Base-by-base conservation (phyloP, 2,329 filamentous ascomycete genomes). In the Xylariales sp. region DNA sequence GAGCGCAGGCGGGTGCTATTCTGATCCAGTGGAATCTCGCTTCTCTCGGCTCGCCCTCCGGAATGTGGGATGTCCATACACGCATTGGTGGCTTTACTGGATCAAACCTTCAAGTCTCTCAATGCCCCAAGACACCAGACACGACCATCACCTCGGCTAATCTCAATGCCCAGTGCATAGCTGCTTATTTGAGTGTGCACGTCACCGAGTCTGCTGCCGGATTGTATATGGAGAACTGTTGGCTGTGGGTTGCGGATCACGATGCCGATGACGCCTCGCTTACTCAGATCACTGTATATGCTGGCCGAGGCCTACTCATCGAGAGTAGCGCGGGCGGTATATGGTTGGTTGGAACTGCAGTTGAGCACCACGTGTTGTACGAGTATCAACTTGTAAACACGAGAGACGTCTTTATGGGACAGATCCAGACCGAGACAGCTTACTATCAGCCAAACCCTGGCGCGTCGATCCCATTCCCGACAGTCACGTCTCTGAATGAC, bases 21-120 rank as follows among this genome's bases (percentile, higher is more conserved):
- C 61, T 86, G 5, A 73, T 86, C 41, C 68, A 86, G 51, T 85
- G 77, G 71, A 86, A 86, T 54, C 62, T 84, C 1, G 40, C 50
- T 44, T 52, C 55, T 7, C 40, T 38, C 6, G 29, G 44, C 12
- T 59, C 57, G 40, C 69, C 71, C 11, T 66, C 66, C 6, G 80
- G 78, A 4, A 71, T 84, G 61, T 91, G 86, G 86, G 86, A 90
- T 56, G 77, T 84, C 9, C 86, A 91, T 62, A 78, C 85, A 55
- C 81, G 86, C 49, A 74, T 90, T 38, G 86, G 84, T 48, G 86
- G 86, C 3, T 80, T 78, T 38, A 76, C 80, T 2, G 85, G 85
- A 25, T 86, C 84, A 12, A 68, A 81, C 29, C 72, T 88, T 6
- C 80, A 86, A 57, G 74, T 78, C 39, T 69, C 74, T 52, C 74